phyloP scores from a whole-genome alignment of 768 basidiomycete genomes.

The Mycena polygramma region DNA sequence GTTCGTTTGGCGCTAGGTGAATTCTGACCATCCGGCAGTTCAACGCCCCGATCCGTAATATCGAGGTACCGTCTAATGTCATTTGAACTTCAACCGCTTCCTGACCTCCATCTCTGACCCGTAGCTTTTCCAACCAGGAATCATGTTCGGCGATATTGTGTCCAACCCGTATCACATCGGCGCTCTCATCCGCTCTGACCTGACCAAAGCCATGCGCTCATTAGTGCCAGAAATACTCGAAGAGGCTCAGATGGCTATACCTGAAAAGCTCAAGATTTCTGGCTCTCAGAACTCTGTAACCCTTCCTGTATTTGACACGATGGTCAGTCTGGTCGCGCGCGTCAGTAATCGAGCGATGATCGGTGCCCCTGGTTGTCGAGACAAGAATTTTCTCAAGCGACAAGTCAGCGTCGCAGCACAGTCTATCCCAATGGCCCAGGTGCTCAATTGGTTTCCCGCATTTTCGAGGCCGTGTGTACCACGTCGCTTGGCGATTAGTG shows the following conservation, averaged over 20 bases:
- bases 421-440: conserved; percentile 26
- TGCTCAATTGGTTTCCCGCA: conserved; percentile 30
- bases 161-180: conserved; percentile 30
- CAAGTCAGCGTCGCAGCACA: conserved; percentile 35
- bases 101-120: neutral
- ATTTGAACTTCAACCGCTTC: neutral
- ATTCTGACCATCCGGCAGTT: conserved; percentile 1
- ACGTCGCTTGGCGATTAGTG: neutral
- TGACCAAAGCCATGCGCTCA: conserved; percentile 31
- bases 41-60: conserved; percentile 19
- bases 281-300: conserved; percentile 14
- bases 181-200: conserved; percentile 29
- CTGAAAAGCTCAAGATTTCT: conserved; percentile 22
- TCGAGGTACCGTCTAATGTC: neutral
- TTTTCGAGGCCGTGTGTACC: conserved; percentile 9
- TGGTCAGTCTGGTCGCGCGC: conserved; percentile 35
- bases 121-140: conserved; percentile 20
- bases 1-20: too few species aligned
- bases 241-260: conserved; percentile 32
- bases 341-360: conserved; percentile 40
- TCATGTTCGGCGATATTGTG: conserved; percentile 30
- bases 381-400: conserved; percentile 33
- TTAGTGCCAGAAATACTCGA: conserved; percentile 36
- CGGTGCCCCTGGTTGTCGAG: conserved; percentile 36
- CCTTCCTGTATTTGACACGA: conserved; percentile 31